These are phyloP conservation scores for Ulvella scutata DNA, from an alignment of 139 green algal species.

Conservation along the genomic window DNA sequence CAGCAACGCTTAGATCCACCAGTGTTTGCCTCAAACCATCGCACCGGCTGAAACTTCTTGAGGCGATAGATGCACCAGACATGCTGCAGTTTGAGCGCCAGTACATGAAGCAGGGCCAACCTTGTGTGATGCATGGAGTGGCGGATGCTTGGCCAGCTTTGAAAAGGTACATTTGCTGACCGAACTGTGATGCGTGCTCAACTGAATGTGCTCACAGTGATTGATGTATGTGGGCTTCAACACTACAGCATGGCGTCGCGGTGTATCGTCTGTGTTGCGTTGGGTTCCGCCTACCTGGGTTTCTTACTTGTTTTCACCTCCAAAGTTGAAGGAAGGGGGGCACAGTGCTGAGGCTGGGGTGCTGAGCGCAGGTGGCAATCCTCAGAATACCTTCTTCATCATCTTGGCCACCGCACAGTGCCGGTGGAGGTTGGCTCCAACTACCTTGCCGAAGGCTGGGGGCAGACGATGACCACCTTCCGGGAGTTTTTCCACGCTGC, in stretches of 20 bases:
- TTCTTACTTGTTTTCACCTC: neutral
- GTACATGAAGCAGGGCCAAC: neutral
- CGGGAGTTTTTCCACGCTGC: conserved; percentile 44
- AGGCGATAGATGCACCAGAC: neutral
- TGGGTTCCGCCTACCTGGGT: neutral
- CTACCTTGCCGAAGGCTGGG: conserved; percentile 71
- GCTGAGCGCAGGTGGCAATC: conserved; percentile 20
- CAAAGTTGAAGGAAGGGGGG: too few species aligned
- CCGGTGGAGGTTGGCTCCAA: conserved; percentile 72
- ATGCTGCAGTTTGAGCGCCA: neutral
- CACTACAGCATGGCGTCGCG: neutral
- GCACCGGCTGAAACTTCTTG: too few species aligned
- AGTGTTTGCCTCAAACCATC: too few species aligned
- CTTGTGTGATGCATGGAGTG: conserved; percentile 23
- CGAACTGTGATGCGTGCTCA: neutral
- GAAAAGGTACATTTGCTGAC: conserved; percentile 27
- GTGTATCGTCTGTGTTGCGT: neutral
- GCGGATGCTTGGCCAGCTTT: conserved; percentile 73
- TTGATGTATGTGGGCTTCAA: neutral
- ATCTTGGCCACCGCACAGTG: conserved; percentile 56
- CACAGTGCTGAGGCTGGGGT: neutral
- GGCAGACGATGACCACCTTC: conserved; percentile 69
- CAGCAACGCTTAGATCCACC: neutral
- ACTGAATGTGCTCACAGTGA: conserved; percentile 41
- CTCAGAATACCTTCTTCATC: neutral